These are phyloP conservation scores for Saccharomycopsis phalli DNA, from an alignment of 1,139 yeast species.

Conservation along the genomic window DNA sequence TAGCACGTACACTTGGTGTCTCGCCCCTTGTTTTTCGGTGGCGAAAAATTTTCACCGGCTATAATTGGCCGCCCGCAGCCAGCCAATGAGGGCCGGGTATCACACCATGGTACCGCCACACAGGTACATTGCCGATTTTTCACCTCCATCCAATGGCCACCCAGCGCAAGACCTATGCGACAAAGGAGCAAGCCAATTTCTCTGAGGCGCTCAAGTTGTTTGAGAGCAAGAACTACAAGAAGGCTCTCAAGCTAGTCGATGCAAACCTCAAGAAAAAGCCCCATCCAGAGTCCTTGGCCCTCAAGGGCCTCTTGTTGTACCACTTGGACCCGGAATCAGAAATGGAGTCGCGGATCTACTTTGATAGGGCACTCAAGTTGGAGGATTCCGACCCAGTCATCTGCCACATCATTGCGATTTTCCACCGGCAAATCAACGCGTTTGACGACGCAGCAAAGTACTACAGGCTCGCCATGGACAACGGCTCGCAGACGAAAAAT, in stretches of 20 bases:
- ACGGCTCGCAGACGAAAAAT: conserved; percentile 72
- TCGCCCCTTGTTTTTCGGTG: conserved; percentile 3
- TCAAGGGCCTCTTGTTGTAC: conserved; percentile 68
- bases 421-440: conserved; percentile 60
- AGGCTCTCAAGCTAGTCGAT: conserved; percentile 71
- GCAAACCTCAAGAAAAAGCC: conserved; percentile 61
- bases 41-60: not conserved
- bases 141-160: conserved; percentile 1
- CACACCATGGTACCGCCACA: too few species aligned
- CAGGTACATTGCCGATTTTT: not conserved
- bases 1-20: not conserved
- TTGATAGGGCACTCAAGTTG: conserved; percentile 52
- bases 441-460: conserved; percentile 75
- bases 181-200: conserved; percentile 62
- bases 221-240: conserved; percentile 81
- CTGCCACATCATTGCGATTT: conserved; percentile 81
- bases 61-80: not conserved
- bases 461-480: conserved; percentile 67
- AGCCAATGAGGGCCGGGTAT: too few species aligned
- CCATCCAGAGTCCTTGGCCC: conserved; percentile 75
- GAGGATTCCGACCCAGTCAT: conserved; percentile 45
- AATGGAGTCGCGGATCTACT: conserved; percentile 56
- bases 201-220: conserved; percentile 76
- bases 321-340: conserved; percentile 21
- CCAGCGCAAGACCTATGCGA: conserved; percentile 10